phyloP scores from a whole-genome alignment of 2,329 filamentous ascomycete genomes.

The Cladophialophora bantiana region DNA sequence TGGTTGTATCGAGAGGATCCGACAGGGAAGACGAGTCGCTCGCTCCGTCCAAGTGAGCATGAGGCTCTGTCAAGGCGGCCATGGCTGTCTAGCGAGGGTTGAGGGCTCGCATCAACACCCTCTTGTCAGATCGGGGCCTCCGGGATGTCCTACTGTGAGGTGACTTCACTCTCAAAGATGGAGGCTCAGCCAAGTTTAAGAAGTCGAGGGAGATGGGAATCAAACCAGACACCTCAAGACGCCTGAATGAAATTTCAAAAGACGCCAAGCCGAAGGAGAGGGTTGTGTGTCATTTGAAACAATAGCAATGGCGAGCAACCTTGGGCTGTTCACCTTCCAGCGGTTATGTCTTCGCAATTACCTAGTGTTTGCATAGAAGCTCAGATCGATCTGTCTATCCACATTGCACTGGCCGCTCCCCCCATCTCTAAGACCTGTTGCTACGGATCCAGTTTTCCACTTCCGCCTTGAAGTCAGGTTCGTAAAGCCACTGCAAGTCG shows the following conservation, averaged over 20 bases:
- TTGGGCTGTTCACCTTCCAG: neutral
- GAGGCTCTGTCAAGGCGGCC: slow-evolving; percentile 6
- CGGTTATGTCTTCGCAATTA: neutral
- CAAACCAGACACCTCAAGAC: neutral
- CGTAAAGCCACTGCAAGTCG: slow-evolving; percentile 55
- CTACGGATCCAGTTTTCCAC: slow-evolving; percentile 44
- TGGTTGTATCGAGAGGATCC: slow-evolving; percentile 52
- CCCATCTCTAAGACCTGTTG: neutral
- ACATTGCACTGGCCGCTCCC: neutral
- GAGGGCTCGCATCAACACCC: neutral
- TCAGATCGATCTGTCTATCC: neutral
- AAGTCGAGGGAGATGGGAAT: neutral
- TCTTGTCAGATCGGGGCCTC: neutral
- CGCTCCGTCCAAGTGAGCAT: slow-evolving; percentile 6
- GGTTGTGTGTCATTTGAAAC: slow-evolving; percentile 10
- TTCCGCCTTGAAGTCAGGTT: slow-evolving; percentile 50
- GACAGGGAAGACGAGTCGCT: slow-evolving; percentile 35
- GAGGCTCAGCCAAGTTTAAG: neutral
- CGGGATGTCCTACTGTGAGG: neutral
- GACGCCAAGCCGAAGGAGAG: slow-evolving; percentile 15
- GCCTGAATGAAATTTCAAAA: slow-evolving; percentile 12
- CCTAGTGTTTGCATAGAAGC: neutral
- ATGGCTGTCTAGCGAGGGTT: neutral
- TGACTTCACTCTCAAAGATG: neutral
- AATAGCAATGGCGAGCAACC: neutral